Conservation (phyloP, 169 alveolate genomes). For the Plasmodium ovale region DNA sequence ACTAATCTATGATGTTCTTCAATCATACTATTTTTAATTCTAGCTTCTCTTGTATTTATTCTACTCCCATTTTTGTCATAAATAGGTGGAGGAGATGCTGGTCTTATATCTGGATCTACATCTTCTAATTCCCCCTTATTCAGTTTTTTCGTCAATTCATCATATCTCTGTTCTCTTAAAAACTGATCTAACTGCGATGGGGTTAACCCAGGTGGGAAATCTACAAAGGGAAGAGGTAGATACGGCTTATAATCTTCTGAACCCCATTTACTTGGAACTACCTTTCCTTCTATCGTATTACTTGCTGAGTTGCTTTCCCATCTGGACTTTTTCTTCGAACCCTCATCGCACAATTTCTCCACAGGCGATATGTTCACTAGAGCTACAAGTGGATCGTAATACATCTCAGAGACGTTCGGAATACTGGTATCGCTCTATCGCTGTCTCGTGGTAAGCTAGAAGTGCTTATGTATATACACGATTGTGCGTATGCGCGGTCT, state of each 20-base stretch:
- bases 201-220: constrained; percentile 92
- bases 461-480: no score
- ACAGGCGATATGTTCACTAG: constrained; percentile 48
- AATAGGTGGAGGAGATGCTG: constrained; percentile 94
- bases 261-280: constrained; percentile 80
- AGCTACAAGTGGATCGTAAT: constrained; percentile 68
- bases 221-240: constrained; percentile 92
- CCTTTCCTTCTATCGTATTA: constrained; percentile 36
- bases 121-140: constrained; percentile 89
- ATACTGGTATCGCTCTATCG: no score
- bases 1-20: constrained; percentile 90
- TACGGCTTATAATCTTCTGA: constrained; percentile 88
- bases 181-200: constrained; percentile 91
- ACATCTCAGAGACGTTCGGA: constrained; percentile 10
- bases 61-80: constrained; percentile 92
- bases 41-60: constrained; percentile 92
- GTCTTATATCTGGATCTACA: constrained; percentile 93
- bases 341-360: constrained; percentile 53
- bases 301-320: constrained; percentile 38
- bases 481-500: background rate
- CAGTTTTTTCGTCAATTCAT: constrained; percentile 89
- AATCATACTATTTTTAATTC: constrained; percentile 90
- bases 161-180: constrained; percentile 92
- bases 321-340: constrained; percentile 41
- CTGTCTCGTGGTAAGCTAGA: no score